These are phyloP conservation scores for Dillenia turbinata DNA, from an alignment of 164 flowering plant species.

Conservation along the genomic window DNA sequence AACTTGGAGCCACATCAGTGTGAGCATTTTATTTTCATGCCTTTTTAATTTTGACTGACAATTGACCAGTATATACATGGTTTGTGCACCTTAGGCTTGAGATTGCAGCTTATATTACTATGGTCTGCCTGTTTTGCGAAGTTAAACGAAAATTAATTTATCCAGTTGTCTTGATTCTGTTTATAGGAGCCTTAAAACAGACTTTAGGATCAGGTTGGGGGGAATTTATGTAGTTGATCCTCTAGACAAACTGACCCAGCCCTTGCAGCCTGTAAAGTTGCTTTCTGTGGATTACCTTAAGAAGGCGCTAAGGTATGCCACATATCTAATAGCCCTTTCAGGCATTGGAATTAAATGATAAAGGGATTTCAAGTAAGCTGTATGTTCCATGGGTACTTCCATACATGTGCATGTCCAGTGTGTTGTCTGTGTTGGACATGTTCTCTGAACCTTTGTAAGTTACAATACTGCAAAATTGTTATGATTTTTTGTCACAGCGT, in stretches of 20 bases:
- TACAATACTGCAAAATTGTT: too few species aligned
- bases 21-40: conserved; percentile 35
- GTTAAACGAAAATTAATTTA: too few species aligned
- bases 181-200: conserved; percentile 65
- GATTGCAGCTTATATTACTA: conserved; percentile 95
- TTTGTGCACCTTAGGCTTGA: conserved; percentile 64
- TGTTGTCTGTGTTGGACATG: too few species aligned
- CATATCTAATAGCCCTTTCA: too few species aligned
- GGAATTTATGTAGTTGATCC: conserved; percentile 79
- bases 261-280: conserved; percentile 47
- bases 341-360: too few species aligned
- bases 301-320: conserved; percentile 68
- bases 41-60: conserved; percentile 37
- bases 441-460: too few species aligned
- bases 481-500: too few species aligned
- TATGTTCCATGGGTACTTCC: too few species aligned
- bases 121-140: too few species aligned
- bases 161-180: neutral
- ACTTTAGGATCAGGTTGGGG: conserved; percentile 53
- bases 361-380: too few species aligned
- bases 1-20: conserved; percentile 17
- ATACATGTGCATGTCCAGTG: too few species aligned
- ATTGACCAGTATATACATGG: conserved; percentile 53
- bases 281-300: conserved; percentile 76
- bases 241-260: conserved; percentile 36